Conservation (phyloP, 768 basidiomycete species). For the Crassisporium funariophilum region DNA sequence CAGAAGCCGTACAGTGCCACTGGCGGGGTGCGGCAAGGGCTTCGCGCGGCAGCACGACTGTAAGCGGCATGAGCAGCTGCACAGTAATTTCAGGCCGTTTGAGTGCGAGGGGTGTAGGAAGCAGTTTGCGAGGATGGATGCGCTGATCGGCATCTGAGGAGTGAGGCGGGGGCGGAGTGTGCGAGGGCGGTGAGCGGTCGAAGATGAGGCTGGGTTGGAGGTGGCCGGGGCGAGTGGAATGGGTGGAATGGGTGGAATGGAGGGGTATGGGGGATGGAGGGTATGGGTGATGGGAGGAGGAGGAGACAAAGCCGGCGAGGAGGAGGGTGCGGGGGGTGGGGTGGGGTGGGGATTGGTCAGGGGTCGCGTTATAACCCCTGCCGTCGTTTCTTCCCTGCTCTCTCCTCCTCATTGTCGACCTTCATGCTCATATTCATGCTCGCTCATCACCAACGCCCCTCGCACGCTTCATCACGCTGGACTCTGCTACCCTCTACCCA, state of each 20-base stretch:
- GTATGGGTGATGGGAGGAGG: conserved; percentile 5
- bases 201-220: background rate
- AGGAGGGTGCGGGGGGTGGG: conserved; percentile 12
- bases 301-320: conserved; percentile 6
- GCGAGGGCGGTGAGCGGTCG: conserved; percentile 23
- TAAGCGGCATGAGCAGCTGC: conserved; percentile 93
- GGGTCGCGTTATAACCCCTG: conserved; percentile 12
- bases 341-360: conserved; percentile 12
- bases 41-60: conserved; percentile 96
- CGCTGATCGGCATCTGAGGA: conserved; percentile 74
- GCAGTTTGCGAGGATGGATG: conserved; percentile 94
- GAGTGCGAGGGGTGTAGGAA: conserved; percentile 91
- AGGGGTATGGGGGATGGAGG: conserved; percentile 1
- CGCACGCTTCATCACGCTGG: no score
- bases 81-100: conserved; percentile 91
- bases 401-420: conserved; percentile 1
- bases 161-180: conserved; percentile 33
- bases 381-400: background rate
- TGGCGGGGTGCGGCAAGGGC: conserved; percentile 93
- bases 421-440: no score
- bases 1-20: conserved; percentile 93
- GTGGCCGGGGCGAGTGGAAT: conserved; percentile 1
- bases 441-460: no score
- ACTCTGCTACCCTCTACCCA: no score
- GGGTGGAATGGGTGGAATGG: background rate